Conservation (phyloP, 495 filamentous ascomycete genomes). For the Talaromyces wortmannii region DNA sequence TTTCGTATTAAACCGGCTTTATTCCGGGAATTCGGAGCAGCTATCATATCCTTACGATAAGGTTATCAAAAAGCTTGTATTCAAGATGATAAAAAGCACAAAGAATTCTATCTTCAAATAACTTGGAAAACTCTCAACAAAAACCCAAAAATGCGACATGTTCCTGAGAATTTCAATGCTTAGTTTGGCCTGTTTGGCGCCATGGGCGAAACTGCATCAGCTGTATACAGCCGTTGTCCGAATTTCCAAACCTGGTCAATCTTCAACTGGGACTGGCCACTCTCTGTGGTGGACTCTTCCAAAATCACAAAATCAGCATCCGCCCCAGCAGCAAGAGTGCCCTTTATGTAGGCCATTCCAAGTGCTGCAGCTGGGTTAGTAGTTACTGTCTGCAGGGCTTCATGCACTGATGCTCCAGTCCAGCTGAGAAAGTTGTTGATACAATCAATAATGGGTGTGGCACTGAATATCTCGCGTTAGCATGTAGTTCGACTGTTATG, state of each 20-base stretch:
- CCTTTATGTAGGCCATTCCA: constrained; percentile 54
- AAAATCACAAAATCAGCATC: constrained; percentile 71
- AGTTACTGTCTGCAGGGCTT: constrained; percentile 55
- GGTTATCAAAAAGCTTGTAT: too few relatives aligned
- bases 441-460: constrained; percentile 54
- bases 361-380: constrained; percentile 64
- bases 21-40: too few relatives aligned
- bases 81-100: too few relatives aligned
- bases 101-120: too few relatives aligned
- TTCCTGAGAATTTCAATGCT: too few relatives aligned
- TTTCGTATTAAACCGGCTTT: too few relatives aligned
- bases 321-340: constrained; percentile 48
- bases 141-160: too few relatives aligned
- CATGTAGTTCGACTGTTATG: not conserved
- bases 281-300: constrained; percentile 25
- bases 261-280: constrained; percentile 24
- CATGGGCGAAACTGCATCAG: too few relatives aligned
- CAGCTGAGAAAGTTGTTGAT: constrained; percentile 60
- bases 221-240: constrained; percentile 18
- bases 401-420: constrained; percentile 47
- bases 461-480: constrained; percentile 26
- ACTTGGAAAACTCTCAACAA: too few relatives aligned
- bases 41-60: too few relatives aligned
- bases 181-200: too few relatives aligned
- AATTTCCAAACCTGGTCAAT: constrained; percentile 65